Evolutionary conservation across 176 grass and related monocot species (phyloP), one percentile per base, ranked within the genome.

Genomic region (Thalia dealbata): DNA sequence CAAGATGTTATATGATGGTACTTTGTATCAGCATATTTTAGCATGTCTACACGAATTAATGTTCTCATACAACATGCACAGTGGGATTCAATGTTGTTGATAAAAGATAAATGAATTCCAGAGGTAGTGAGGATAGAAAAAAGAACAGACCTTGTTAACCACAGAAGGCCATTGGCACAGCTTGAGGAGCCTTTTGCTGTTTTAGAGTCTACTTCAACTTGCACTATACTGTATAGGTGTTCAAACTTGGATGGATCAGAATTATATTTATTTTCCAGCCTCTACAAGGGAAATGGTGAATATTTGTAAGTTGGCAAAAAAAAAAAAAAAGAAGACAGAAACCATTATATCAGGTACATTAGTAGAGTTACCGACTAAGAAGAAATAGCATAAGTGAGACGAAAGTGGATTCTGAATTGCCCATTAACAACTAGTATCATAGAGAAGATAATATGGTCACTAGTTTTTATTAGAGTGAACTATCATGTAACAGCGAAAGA

Each of bases 121-220:
- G 19, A 58, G 54, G 21, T 56, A 19, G 1, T 25, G 21, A 27
- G 65, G 46, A n/a, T 18, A 51, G 46, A 70, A 28, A 0, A 56
- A 51, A 61, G 10, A 74, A 62, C 61, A 45, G 72, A 85, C 83
- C 83, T 80, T 64, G 83, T 85, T 72, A 85, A 76, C 83, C 83
- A 85, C 44, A 85, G 83, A 69, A 85, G 42, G 12, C 73, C 78
- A 80, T 85, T 85, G 61, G 73, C 61, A 52, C 83, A 85, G 62
- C 83, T 85, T 28, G 78, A 85, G 58, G 83, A 78, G 52, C 73
- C 79, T 77, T 80, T 85, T 16, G 78, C 73, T 28, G 83, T 85
- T 66, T 80, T 76, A 71, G 78, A 41, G 50, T 85, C 51, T 22
- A 81, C 25, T 64, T 85, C 83, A 46, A 78, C 65, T 67, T 85